A percentile compares a stretch with the other conserved stretches of the same genome.
Conservation (phyloP, 2,329 filamentous ascomycete species). For the Fusarium tricinctum region DNA sequence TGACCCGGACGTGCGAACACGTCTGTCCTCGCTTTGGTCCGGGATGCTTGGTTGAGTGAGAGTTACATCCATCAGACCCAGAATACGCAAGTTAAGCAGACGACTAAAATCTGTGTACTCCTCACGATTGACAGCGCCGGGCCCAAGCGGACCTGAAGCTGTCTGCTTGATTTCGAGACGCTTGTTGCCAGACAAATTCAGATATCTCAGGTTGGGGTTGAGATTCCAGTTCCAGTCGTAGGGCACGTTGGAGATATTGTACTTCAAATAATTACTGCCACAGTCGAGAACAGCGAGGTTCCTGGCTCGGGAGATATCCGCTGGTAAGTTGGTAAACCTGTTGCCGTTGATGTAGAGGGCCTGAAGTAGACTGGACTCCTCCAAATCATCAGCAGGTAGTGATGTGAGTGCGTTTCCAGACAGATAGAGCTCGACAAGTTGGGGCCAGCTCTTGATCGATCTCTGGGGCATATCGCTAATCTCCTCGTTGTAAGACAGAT, state of each 20-base stretch:
- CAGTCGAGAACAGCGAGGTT: constrained; percentile 94
- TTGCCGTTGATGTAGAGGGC: constrained; percentile 97
- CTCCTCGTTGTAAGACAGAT: constrained; percentile 90
- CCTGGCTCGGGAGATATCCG: constrained; percentile 93
- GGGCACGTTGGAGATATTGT: constrained; percentile 98
- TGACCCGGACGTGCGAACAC: constrained; percentile 97
- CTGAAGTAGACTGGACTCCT: constrained; percentile 88
- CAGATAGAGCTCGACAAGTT: constrained; percentile 91
- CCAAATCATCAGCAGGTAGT: constrained; percentile 91
- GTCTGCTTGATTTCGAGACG: constrained; percentile 88
- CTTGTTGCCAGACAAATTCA: constrained; percentile 97
- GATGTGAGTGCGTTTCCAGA: constrained; percentile 95
- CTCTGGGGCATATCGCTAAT: constrained; percentile 92
- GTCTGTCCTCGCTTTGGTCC: constrained; percentile 93
- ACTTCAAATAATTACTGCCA: constrained; percentile 94
- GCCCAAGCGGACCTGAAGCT: constrained; percentile 61
- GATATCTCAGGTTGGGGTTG: constrained; percentile 93
- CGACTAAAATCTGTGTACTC: constrained; percentile 89
- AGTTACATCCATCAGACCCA: constrained; percentile 98
- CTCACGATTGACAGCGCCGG: constrained; percentile 70
- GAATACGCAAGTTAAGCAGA: constrained; percentile 83
- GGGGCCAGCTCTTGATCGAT: constrained; percentile 89
- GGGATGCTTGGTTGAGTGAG: constrained; percentile 93
- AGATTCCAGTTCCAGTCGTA: constrained; percentile 99
- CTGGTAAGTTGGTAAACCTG: constrained; percentile 95